A percentile compares a stretch with the other conserved stretches of the same genome.
Conservation (phyloP, 345 rosid genomes). For the Eucalyptus brandiana region DNA sequence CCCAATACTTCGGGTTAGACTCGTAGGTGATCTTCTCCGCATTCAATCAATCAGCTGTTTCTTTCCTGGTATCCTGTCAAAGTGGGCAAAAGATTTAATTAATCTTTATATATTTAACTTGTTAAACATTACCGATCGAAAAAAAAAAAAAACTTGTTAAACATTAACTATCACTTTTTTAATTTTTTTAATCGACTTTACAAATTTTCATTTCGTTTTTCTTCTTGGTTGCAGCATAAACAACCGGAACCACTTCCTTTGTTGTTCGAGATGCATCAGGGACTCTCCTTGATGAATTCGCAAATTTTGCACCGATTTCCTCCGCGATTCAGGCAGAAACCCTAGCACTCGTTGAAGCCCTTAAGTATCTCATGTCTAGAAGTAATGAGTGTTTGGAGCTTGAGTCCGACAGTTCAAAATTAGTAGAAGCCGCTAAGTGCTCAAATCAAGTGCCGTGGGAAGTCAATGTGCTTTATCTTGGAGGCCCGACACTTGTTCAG, state of each 20-base stretch:
- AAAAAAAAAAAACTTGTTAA: too few relatives aligned
- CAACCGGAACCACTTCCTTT: neutral
- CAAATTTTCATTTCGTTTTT: too few relatives aligned
- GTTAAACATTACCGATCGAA: too few relatives aligned
- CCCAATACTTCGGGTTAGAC: too few relatives aligned
- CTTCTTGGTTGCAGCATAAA: neutral
- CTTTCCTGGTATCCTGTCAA: too few relatives aligned
- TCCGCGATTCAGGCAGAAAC: neutral
- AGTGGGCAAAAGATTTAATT: too few relatives aligned
- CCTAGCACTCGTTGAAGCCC: neutral
- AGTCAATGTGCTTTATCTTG: neutral
- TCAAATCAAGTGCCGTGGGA: neutral
- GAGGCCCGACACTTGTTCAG: neutral
- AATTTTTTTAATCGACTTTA: too few relatives aligned
- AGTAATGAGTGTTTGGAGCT: neutral
- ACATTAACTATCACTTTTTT: too few relatives aligned
- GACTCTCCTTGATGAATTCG: neutral
- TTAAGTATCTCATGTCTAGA: neutral
- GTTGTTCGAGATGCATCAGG: neutral
- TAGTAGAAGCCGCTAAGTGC: neutral
- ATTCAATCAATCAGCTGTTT: too few relatives aligned
- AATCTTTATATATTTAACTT: too few relatives aligned
- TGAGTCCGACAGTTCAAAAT: neutral
- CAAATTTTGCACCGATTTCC: neutral
- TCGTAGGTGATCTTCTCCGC: too few relatives aligned